Percentiles rank a stretch among this genome's conserved stretches.
phyloP scores from a whole-genome alignment of 345 rosid species.

The Sonneratia alba region DNA sequence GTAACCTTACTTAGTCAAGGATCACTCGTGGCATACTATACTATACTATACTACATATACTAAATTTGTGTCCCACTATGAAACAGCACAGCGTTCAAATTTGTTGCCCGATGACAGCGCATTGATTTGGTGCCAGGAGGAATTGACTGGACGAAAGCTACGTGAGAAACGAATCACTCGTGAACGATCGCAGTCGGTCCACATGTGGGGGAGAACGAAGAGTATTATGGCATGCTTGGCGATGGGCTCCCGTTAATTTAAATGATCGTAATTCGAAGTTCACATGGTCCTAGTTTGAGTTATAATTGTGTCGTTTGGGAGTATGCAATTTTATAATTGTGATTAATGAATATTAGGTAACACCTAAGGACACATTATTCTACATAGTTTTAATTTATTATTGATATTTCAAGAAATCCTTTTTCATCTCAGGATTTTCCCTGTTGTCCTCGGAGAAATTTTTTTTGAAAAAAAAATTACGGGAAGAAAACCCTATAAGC shows the following conservation, averaged over 20 bases:
- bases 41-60: background rate
- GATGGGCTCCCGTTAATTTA: too few relatives aligned
- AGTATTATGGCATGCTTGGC: background rate
- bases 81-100: background rate
- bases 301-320: too few relatives aligned
- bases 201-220: background rate
- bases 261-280: too few relatives aligned
- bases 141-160: background rate
- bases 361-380: background rate
- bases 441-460: too few relatives aligned
- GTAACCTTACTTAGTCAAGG: background rate
- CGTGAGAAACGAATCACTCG: background rate
- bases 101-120: background rate
- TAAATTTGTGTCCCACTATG: background rate
- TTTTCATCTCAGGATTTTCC: too few relatives aligned
- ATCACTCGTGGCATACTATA: background rate
- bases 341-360: too few relatives aligned
- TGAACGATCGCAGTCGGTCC: background rate
- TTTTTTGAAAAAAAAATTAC: too few relatives aligned
- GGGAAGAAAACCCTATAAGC: too few relatives aligned
- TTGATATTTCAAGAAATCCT: too few relatives aligned
- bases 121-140: background rate
- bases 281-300: too few relatives aligned
- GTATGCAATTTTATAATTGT: background rate
- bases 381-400: too few relatives aligned